A percentile compares a stretch with the other conserved stretches of the same genome.
Evolutionary conservation across 2,329 filamentous ascomycete species (phyloP).

Genomic region (Colletotrichum sp.): DNA sequence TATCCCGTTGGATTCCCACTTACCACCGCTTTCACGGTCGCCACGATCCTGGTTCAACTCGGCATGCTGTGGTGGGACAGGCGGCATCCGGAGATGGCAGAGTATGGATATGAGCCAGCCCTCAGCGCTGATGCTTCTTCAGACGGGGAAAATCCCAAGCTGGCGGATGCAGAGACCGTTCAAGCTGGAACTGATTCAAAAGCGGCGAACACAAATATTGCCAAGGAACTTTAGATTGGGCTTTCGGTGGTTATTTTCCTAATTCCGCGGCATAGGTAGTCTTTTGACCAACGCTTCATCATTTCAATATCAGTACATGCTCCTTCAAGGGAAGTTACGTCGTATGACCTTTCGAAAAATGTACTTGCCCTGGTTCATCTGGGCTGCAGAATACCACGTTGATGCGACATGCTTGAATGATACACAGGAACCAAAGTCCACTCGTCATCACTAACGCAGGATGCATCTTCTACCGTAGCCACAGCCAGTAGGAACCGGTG

Average conservation of each 20-base stretch:
- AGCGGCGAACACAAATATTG: background rate
- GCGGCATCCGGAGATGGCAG: slow-evolving; percentile 25
- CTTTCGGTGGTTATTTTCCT: background rate
- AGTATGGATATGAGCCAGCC: slow-evolving; percentile 16
- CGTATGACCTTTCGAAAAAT: background rate
- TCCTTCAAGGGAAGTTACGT: background rate
- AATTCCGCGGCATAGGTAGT: background rate
- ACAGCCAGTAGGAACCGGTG: background rate
- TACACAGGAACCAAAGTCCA: background rate
- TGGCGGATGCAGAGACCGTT: background rate
- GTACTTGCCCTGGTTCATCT: background rate
- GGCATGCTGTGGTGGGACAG: slow-evolving; percentile 34
- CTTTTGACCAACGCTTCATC: background rate
- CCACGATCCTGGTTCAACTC: slow-evolving; percentile 35
- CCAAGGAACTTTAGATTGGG: background rate
- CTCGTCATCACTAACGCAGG: background rate
- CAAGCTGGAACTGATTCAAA: background rate
- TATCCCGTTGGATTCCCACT: slow-evolving; percentile 43
- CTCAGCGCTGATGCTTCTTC: background rate
- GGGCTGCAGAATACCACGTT: background rate
- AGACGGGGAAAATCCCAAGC: slow-evolving; percentile 7
- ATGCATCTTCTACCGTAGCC: background rate
- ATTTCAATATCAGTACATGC: background rate
- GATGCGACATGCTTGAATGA: background rate
- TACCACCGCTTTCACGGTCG: slow-evolving; percentile 34